These are phyloP conservation scores for Solanum clarkiae DNA, from an alignment of 257 asterid genomes.

Conservation along the genomic window DNA sequence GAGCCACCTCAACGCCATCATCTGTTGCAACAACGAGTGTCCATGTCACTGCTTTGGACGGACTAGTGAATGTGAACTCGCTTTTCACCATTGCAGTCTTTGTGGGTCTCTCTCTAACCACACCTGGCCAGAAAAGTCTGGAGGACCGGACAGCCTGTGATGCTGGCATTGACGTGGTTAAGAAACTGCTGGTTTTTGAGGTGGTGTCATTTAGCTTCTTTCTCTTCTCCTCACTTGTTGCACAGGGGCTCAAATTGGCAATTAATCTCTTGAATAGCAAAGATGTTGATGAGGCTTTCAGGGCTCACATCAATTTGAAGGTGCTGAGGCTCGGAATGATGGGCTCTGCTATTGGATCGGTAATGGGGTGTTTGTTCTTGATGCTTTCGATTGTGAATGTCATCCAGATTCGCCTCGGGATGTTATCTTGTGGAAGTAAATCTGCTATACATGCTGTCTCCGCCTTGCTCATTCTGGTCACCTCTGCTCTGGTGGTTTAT, in stretches of 20 bases:
- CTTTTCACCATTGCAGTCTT: conserved; percentile 91
- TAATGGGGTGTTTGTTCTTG: conserved; percentile 83
- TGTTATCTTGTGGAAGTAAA: conserved; percentile 80
- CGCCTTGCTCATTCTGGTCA: conserved; percentile 45
- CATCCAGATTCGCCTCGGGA: conserved; percentile 72
- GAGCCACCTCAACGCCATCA: background rate
- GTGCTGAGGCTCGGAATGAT: conserved; percentile 80
- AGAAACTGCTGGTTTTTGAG: conserved; percentile 69
- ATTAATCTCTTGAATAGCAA: conserved; percentile 73
- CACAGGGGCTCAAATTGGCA: conserved; percentile 85
- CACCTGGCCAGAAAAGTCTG: conserved; percentile 77
- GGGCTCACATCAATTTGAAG: conserved; percentile 61
- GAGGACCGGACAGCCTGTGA: conserved; percentile 63
- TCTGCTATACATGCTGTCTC: conserved; percentile 50
- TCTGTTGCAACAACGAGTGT: conserved; percentile 53
- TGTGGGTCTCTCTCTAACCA: conserved; percentile 67
- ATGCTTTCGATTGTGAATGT: conserved; percentile 86
- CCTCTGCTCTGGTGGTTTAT: conserved; percentile 68
- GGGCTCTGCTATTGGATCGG: conserved; percentile 82
- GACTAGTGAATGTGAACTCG: conserved; percentile 77
- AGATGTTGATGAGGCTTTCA: conserved; percentile 73
- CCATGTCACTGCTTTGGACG: conserved; percentile 92
- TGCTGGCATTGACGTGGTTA: conserved; percentile 66
- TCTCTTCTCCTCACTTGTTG: conserved; percentile 83
- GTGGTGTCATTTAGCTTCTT: conserved; percentile 90